Evolutionary conservation across 208 protist species (phyloP).

Genomic region (Trichomonas vaginalis): DNA sequence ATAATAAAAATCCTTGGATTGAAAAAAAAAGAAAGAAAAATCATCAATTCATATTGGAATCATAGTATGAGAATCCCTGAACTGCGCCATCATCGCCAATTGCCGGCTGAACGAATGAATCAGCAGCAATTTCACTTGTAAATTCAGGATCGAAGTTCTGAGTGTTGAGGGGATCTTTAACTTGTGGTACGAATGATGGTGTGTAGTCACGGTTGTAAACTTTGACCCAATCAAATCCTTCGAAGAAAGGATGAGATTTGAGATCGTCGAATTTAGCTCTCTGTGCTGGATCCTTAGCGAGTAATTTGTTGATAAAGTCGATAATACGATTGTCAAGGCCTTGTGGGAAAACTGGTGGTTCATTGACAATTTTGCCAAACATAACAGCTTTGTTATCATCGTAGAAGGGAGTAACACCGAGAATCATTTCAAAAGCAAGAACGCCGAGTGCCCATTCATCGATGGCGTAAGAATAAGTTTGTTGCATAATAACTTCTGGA

Average conservation of each 20-base stretch:
- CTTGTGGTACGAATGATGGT: conserved; percentile 13
- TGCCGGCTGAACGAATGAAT: conserved; percentile 19
- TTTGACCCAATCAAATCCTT: conserved; percentile 9
- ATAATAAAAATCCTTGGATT: no score
- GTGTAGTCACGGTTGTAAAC: conserved; percentile 9
- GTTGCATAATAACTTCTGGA: background rate
- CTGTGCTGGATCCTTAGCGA: background rate
- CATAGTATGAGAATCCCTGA: background rate
- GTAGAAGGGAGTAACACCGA: background rate
- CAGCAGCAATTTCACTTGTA: conserved; percentile 22
- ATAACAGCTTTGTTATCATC: background rate
- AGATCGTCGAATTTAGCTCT: conserved; percentile 31
- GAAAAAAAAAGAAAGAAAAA: no score
- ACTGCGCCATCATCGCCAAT: background rate
- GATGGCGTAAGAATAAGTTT: background rate
- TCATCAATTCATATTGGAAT: background rate
- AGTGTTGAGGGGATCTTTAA: background rate
- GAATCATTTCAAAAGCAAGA: background rate
- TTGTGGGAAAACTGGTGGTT: background rate
- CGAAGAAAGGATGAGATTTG: conserved; percentile 27
- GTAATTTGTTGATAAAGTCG: background rate
- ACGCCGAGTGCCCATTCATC: background rate
- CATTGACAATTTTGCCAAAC: background rate
- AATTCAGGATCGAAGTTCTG: conserved; percentile 28
- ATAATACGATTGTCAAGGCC: background rate